phyloP scores from a whole-genome alignment of 2,329 filamentous ascomycete genomes.

The Proliferodiscus dingleyae region DNA sequence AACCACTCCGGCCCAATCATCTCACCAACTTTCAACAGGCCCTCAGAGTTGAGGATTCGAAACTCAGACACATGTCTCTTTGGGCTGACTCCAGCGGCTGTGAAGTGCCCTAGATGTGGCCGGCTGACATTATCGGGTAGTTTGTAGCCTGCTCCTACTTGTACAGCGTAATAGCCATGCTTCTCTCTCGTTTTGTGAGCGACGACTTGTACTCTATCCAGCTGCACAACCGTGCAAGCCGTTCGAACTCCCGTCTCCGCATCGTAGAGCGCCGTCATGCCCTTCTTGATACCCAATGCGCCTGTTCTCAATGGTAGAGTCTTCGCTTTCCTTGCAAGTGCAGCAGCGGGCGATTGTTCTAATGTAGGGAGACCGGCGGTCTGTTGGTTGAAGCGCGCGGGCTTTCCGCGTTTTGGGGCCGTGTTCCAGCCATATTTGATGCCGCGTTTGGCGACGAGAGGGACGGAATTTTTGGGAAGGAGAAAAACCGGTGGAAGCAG shows the following conservation, averaged over 20 bases:
- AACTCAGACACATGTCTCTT: slow-evolving; percentile 86
- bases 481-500: slow-evolving; percentile 29
- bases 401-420: slow-evolving; percentile 46
- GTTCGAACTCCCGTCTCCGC: slow-evolving; percentile 68
- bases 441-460: slow-evolving; percentile 30
- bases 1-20: slow-evolving; percentile 86
- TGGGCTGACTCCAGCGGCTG: slow-evolving; percentile 72
- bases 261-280: slow-evolving; percentile 90
- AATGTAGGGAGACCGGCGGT: slow-evolving; percentile 51
- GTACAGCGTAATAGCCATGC: slow-evolving; percentile 92
- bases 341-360: slow-evolving; percentile 55
- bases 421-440: slow-evolving; percentile 53
- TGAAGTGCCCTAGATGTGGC: slow-evolving; percentile 83
- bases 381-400: slow-evolving; percentile 52
- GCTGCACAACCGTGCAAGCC: slow-evolving; percentile 86
- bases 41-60: slow-evolving; percentile 67
- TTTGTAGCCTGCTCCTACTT: slow-evolving; percentile 75
- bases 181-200: slow-evolving; percentile 74
- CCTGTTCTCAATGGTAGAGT: slow-evolving; percentile 69
- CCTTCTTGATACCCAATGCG: slow-evolving; percentile 83
- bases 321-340: slow-evolving; percentile 52
- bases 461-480: slow-evolving; percentile 29
- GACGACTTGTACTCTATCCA: slow-evolving; percentile 88
- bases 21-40: slow-evolving; percentile 71
- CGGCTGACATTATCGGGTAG: slow-evolving; percentile 72